Percentiles rank a stretch among this genome's conserved stretches.
phyloP scores from a whole-genome alignment of 257 asterid genomes.

The Solanum sitiens region DNA sequence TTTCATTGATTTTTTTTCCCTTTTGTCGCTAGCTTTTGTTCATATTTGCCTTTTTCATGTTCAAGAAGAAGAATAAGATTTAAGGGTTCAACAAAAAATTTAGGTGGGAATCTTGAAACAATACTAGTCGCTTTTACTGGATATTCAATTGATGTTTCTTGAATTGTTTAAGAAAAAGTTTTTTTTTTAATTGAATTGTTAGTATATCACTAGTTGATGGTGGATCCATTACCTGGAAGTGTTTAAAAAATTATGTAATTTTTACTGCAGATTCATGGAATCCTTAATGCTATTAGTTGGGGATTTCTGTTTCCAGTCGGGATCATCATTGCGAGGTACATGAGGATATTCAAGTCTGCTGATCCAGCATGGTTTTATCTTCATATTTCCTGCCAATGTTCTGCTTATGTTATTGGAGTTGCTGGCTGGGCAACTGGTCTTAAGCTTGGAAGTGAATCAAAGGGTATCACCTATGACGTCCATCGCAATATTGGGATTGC shows the following conservation, averaged over 20 bases:
- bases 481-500: constrained; percentile 80
- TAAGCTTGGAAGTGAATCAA: constrained; percentile 66
- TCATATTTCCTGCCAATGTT: constrained; percentile 55
- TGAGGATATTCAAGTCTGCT: constrained; percentile 55
- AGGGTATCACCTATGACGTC: constrained; percentile 19
- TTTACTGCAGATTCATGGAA: constrained; percentile 69
- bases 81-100: not conserved
- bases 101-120: not conserved
- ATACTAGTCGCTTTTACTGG: not conserved
- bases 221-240: not conserved
- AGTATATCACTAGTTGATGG: not conserved
- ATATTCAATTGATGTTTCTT: not conserved
- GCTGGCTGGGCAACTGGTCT: constrained; percentile 94
- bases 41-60: not conserved
- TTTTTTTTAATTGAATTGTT: not conserved
- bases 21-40: not conserved
- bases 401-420: constrained; percentile 74
- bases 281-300: constrained; percentile 80
- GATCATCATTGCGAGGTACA: constrained; percentile 49
- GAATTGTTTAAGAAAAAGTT: not conserved
- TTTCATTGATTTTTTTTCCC: not conserved
- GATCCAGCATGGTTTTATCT: constrained; percentile 88
- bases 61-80: not conserved
- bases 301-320: constrained; percentile 77
- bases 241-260: not conserved